Evolutionary conservation across 106 monocot genomes (phyloP).

Genomic region (Dendrobium huoshanense): DNA sequence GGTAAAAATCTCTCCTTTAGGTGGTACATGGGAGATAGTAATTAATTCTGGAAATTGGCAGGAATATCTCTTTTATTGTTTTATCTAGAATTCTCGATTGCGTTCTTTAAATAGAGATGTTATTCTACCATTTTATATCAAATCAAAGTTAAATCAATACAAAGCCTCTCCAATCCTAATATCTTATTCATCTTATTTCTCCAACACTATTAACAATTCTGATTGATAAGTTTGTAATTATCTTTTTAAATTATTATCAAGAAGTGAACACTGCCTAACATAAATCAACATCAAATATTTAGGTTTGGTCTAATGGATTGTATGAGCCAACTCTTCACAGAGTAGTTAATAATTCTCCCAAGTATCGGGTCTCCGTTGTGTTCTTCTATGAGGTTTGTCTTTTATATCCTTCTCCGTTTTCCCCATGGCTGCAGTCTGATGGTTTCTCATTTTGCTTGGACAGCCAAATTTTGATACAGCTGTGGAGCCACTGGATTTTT

Average conservation of each 20-base stretch:
- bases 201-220: neutral
- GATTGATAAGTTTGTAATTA: neutral
- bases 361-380: constrained; percentile 74
- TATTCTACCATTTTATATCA: too few species aligned
- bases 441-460: constrained; percentile 2
- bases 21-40: too few species aligned
- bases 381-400: constrained; percentile 78
- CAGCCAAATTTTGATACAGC: constrained; percentile 62
- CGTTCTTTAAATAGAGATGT: too few species aligned
- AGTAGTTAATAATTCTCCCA: constrained; percentile 68
- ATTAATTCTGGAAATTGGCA: too few species aligned
- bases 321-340: constrained; percentile 81
- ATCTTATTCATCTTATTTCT: neutral
- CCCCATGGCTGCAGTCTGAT: neutral
- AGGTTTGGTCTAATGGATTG: constrained; percentile 79
- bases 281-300: neutral
- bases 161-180: too few species aligned
- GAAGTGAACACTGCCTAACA: neutral
- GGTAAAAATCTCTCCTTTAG: too few species aligned
- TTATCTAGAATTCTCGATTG: too few species aligned
- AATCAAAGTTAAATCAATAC: too few species aligned
- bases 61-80: too few species aligned
- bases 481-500: constrained; percentile 42
- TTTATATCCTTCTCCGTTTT: neutral
- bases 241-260: neutral